Evolutionary conservation across 352 stramenopile species (phyloP).

Genomic region (Pythium apleroticum): DNA sequence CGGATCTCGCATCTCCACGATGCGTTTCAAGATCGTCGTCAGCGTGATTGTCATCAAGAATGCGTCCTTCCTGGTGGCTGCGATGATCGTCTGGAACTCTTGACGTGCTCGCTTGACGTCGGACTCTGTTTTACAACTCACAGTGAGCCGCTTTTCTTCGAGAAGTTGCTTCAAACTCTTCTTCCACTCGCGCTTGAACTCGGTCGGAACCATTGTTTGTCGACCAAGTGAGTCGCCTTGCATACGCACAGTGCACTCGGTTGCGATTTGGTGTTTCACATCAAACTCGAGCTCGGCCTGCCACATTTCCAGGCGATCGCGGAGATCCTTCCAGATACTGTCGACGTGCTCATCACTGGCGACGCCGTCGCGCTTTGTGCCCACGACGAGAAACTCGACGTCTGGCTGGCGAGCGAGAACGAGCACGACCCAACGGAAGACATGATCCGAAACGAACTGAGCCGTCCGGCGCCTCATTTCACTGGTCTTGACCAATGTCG

Average conservation of each 20-base stretch:
- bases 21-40: background rate
- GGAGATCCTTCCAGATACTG: background rate
- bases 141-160: background rate
- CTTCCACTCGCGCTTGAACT: background rate
- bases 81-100: background rate
- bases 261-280: background rate
- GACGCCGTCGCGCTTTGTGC: background rate
- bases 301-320: background rate
- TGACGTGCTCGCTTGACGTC: background rate
- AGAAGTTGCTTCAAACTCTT: background rate
- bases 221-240: too few relatives aligned
- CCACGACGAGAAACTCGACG: background rate
- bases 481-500: background rate
- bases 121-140: background rate
- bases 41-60: background rate
- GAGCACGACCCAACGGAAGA: slow-evolving; percentile 1
- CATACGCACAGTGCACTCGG: background rate
- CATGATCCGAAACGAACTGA: background rate
- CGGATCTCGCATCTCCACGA: background rate
- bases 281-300: background rate
- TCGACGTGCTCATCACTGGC: background rate
- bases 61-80: background rate
- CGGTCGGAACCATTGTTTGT: background rate
- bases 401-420: slow-evolving; percentile 3
- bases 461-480: background rate